Percentiles rank a stretch among this genome's conserved stretches.
phyloP scores from a whole-genome alignment of 352 stramenopile species.

The Pythium coloratum region DNA sequence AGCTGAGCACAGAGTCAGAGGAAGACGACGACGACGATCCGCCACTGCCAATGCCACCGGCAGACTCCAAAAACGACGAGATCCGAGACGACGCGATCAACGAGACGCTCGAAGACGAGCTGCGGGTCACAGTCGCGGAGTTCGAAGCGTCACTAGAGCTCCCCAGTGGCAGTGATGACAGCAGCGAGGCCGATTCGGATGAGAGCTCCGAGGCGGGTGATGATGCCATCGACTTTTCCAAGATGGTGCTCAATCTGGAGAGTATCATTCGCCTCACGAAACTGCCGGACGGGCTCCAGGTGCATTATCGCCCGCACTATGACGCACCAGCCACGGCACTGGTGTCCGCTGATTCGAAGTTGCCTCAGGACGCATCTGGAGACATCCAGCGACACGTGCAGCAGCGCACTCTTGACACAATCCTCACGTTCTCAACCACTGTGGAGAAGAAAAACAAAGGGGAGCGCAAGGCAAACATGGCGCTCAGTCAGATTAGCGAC shows the following conservation, averaged over 20 bases:
- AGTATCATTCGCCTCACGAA: slow-evolving; percentile 85
- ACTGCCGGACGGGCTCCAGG: slow-evolving; percentile 73
- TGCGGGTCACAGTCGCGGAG: neutral
- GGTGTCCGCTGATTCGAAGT: neutral
- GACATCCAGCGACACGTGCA: neutral
- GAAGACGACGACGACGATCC: slow-evolving; percentile 14
- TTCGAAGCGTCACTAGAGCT: slow-evolving; percentile 17
- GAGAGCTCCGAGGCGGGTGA: slow-evolving; percentile 44
- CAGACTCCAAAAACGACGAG: slow-evolving; percentile 28
- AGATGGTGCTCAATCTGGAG: slow-evolving; percentile 73
- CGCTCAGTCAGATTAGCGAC: neutral
- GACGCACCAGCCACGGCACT: slow-evolving; percentile 38
- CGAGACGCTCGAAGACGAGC: neutral
- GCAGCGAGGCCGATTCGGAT: slow-evolving; percentile 43
- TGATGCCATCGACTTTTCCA: slow-evolving; percentile 38
- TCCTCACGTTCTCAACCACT: slow-evolving; percentile 66
- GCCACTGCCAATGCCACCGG: neutral
- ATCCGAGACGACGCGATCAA: slow-evolving; percentile 17
- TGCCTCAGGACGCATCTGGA: neutral
- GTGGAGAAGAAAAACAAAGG: slow-evolving; percentile 23
- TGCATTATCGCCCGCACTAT: slow-evolving; percentile 81
- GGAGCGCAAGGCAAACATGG: slow-evolving; percentile 7
- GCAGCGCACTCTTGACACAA: slow-evolving; percentile 25
- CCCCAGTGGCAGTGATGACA: slow-evolving; percentile 27
- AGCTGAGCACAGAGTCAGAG: slow-evolving; percentile 7